Evolutionary conservation across 331 rosid genomes (phyloP).

Genomic region (Stylosanthes scabra): DNA sequence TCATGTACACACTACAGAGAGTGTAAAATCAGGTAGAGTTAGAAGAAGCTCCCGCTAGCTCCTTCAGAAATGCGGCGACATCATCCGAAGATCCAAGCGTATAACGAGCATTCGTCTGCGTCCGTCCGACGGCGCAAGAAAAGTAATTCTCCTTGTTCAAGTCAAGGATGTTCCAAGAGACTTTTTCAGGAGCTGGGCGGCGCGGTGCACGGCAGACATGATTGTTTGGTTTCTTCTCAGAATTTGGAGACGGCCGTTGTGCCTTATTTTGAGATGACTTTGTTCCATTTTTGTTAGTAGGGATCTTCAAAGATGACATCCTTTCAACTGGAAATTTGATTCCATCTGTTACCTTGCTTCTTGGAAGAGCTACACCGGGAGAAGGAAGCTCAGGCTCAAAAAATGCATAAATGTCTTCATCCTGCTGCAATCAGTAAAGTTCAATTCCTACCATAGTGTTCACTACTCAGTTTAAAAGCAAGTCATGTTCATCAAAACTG

Average conservation of each 20-base stretch:
- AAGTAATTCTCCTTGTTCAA: constrained; percentile 91
- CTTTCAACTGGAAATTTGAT: constrained; percentile 64
- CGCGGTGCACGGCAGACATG: constrained; percentile 48
- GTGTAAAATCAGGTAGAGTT: constrained; percentile 16
- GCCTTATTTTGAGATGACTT: constrained; percentile 62
- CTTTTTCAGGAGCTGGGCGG: constrained; percentile 64
- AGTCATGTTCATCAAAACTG: neutral
- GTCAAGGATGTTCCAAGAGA: constrained; percentile 93
- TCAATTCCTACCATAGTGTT: neutral
- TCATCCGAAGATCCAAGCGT: constrained; percentile 70
- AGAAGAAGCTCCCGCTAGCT: constrained; percentile 55
- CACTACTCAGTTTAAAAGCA: neutral
- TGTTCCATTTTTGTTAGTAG: constrained; percentile 51
- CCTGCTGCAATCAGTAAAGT: constrained; percentile 56
- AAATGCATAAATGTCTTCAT: constrained; percentile 92
- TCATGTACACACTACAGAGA: neutral
- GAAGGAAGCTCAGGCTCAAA: constrained; percentile 93
- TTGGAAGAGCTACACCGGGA: constrained; percentile 43
- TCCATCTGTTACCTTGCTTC: constrained; percentile 65
- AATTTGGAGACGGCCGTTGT: constrained; percentile 45
- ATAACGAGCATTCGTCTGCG: constrained; percentile 77
- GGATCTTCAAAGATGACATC: constrained; percentile 57
- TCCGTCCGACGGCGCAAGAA: constrained; percentile 86
- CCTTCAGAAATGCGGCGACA: constrained; percentile 71
- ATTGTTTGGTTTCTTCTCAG: constrained; percentile 60